Conservation (phyloP, 371 early-diverging fungal genomes). For the Syncephalis plumigaleata region DNA sequence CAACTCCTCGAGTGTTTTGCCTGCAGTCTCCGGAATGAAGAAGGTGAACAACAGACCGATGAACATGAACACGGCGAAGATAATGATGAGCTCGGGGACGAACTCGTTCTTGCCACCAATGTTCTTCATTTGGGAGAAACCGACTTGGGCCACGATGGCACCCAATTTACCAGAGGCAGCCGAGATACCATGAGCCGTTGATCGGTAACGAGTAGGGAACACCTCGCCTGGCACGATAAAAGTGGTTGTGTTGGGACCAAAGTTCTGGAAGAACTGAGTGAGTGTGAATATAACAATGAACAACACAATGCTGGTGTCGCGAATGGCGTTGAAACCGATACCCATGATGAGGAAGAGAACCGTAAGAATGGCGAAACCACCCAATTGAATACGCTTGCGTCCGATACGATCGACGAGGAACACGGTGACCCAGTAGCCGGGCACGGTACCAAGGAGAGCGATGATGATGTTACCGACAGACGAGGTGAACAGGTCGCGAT, state of each 20-base stretch:
- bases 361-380: constrained; percentile 50
- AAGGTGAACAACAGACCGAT: constrained; percentile 42
- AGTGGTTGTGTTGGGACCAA: constrained; percentile 83
- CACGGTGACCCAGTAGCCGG: constrained; percentile 60
- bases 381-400: constrained; percentile 51
- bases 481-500: constrained; percentile 14
- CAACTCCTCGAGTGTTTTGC: constrained; percentile 32
- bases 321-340: constrained; percentile 24
- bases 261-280: constrained; percentile 69
- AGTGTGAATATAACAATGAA: constrained; percentile 58
- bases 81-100: constrained; percentile 43
- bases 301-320: constrained; percentile 30
- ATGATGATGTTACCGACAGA: constrained; percentile 36
- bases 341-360: constrained; percentile 47
- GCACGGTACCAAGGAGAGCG: constrained; percentile 33
- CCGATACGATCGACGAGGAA: constrained; percentile 50
- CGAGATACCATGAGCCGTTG: constrained; percentile 77
- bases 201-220: constrained; percentile 76
- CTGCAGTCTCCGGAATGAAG: constrained; percentile 56
- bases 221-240: constrained; percentile 83
- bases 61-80: constrained; percentile 63
- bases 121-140: constrained; percentile 24
- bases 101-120: constrained; percentile 28
- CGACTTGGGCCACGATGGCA: constrained; percentile 44
- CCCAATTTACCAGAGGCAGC: constrained; percentile 80